Evolutionary conservation across 306 rosid species (phyloP), one percentile per base, ranked within the genome.

Genomic region (Hippophae rhamnoides): DNA sequence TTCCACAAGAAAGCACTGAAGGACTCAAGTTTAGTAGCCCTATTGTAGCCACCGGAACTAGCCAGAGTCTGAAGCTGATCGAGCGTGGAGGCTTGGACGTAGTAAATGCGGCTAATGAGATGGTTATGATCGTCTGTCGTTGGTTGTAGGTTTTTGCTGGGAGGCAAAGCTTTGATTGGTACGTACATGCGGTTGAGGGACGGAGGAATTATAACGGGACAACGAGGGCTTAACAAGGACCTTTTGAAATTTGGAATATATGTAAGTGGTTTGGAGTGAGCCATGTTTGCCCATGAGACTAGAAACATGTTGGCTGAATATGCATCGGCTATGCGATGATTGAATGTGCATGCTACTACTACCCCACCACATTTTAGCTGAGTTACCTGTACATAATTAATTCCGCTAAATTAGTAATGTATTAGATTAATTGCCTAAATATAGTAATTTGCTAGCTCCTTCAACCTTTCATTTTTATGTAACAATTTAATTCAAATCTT

Each of bases 1-100:
- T 81, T 85, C 95, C 97, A 85, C 31, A 89, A 65, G 68, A 77
- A 81, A 0, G 97, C 95, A n/a, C 87, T 47, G 25, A 89, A 83
- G 0, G 85, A 79, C 72, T 75, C 92, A 0, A 89, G 67, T 57
- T 89, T 89, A 1, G 84, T 67, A 5, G 13, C 6, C 61, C 65
- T 67, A 40, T 45, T 77, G 13, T 8, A 5, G 1, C 13, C 58
- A 8, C 23, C 41, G 49, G 57, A 6, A 40, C 14, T 31, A 3
- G 85, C 81, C 0, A 75, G 78, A 11, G 72, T 62, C 10, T 89
- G 97, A 40, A 89, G 75, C 18, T 0, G 3, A 23, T 68, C 45
- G 8, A 89, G 79, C 9, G 77, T 62, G 5, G 74, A 81, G 0
- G 54, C 58, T 0, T 68, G 48, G 46, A 89, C 60, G 23, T 75